phyloP scores from a whole-genome alignment of 139 green algal species.

The Penium margaritaceum region DNA sequence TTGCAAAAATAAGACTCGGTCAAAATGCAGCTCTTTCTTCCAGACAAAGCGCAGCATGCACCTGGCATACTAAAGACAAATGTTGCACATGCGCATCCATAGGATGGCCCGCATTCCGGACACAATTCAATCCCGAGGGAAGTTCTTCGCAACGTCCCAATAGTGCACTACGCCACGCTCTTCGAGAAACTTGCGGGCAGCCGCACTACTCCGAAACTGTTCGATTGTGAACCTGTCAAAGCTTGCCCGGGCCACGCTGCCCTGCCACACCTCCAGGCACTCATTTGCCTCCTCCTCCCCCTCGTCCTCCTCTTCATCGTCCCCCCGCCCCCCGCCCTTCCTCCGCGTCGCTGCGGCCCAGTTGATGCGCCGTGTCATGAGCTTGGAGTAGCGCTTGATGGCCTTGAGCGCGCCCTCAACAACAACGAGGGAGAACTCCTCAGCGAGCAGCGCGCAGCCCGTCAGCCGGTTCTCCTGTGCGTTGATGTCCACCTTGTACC shows the following conservation, averaged over 20 bases:
- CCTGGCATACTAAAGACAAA: too few species aligned
- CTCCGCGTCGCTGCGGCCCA: conserved; percentile 57
- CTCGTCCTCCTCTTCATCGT: conserved; percentile 47
- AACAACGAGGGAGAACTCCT: conserved; percentile 16
- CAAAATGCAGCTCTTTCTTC: too few species aligned
- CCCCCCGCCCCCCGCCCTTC: not conserved
- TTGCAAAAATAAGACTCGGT: too few species aligned
- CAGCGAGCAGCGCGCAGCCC: conserved; percentile 49
- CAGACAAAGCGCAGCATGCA: too few species aligned
- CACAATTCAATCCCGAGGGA: conserved; percentile 22
- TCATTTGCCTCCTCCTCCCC: conserved; percentile 32
- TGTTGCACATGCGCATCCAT: too few species aligned
- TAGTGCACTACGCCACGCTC: conserved; percentile 68
- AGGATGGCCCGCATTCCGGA: too few species aligned
- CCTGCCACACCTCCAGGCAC: conserved; percentile 58
- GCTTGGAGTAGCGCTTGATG: conserved; percentile 73
- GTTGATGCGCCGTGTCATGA: conserved; percentile 90
- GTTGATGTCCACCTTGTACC: conserved; percentile 88
- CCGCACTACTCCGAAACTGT: conserved; percentile 39
- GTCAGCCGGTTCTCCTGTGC: conserved; percentile 79
- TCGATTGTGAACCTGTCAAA: conserved; percentile 69
- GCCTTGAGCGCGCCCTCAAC: conserved; percentile 38
- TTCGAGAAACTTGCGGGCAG: conserved; percentile 53
- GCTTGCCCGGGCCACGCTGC: conserved; percentile 54
- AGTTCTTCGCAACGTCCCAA: conserved; percentile 67